A percentile compares a stretch with the other conserved stretches of the same genome.
Evolutionary conservation across 768 basidiomycete species (phyloP).

Genomic region (Gyrodon lividus): DNA sequence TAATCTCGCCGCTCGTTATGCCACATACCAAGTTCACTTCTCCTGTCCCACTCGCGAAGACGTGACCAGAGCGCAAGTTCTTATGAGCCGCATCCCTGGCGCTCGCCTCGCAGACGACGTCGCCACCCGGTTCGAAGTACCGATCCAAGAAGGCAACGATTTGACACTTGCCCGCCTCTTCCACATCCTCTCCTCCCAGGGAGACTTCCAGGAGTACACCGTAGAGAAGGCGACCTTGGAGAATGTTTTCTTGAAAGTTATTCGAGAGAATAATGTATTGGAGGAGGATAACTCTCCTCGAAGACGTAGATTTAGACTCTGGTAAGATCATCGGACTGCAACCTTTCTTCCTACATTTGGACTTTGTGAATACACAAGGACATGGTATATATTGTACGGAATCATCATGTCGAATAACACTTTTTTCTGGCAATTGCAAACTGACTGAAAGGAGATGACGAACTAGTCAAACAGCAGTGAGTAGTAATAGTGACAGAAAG

Average conservation of each 20-base stretch:
- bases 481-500: no score
- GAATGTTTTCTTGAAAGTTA: conserved; percentile 71
- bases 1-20: conserved; percentile 62
- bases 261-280: conserved; percentile 55
- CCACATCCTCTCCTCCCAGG: conserved; percentile 48
- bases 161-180: conserved; percentile 61
- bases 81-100: conserved; percentile 64
- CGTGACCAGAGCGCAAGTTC: conserved; percentile 49
- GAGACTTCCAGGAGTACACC: conserved; percentile 62
- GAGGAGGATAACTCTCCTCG: conserved; percentile 41
- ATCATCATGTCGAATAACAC: neutral
- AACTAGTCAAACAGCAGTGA: no score
- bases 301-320: conserved; percentile 10
- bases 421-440: neutral
- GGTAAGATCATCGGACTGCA: neutral
- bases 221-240: conserved; percentile 70
- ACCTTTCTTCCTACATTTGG: neutral
- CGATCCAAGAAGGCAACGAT: conserved; percentile 34
- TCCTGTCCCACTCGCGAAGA: conserved; percentile 65
- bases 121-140: conserved; percentile 74
- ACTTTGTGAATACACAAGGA: neutral
- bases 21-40: conserved; percentile 77
- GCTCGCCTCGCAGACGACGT: conserved; percentile 70
- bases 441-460: no score
- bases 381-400: neutral